Conservation (phyloP, 2,329 filamentous ascomycete genomes). For the Fusarium lyarnte region DNA sequence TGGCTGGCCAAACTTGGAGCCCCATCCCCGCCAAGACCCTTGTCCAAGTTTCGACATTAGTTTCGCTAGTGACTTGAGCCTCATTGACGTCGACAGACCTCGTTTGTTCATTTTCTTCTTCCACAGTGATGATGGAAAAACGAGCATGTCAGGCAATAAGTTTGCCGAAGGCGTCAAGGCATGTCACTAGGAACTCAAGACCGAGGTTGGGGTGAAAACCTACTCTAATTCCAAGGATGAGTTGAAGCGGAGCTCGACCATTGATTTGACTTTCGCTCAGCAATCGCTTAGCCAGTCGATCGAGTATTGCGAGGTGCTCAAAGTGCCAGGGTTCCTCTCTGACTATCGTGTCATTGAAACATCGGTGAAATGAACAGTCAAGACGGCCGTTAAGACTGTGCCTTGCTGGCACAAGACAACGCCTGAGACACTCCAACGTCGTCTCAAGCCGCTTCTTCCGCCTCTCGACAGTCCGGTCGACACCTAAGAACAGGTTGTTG, state of each 20-base stretch:
- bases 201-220: background rate
- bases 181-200: background rate
- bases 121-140: too few species aligned
- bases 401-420: background rate
- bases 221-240: background rate
- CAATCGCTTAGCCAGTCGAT: background rate
- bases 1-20: background rate
- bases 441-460: background rate
- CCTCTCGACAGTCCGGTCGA: background rate
- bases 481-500: background rate
- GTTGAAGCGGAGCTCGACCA: background rate
- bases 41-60: background rate
- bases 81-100: background rate
- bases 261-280: slow-evolving; percentile 2
- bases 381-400: background rate
- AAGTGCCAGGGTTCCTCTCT: background rate
- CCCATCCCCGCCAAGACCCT: background rate
- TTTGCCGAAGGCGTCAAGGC: background rate
- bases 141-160: background rate
- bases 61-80: background rate
- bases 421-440: background rate
- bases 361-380: background rate
- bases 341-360: slow-evolving; percentile 2
- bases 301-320: background rate
- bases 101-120: too few species aligned